phyloP scores from a whole-genome alignment of 768 basidiomycete genomes.

The Ramaria sp. region DNA sequence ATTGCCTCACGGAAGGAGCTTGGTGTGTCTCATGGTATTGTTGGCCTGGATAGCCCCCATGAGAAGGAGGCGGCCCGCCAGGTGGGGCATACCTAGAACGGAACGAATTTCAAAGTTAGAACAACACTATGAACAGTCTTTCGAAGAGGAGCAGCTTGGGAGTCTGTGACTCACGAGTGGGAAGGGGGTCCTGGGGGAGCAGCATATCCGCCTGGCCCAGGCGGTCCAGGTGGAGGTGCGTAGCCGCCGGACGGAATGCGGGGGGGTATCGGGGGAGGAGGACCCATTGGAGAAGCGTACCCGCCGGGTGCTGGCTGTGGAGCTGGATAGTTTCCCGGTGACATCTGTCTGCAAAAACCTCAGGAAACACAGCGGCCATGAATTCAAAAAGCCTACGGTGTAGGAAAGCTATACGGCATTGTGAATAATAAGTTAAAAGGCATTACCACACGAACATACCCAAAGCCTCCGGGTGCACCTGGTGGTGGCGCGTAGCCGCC shows the following conservation, averaged over 20 bases:
- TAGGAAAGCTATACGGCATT: not conserved
- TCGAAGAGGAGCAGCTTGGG: no score
- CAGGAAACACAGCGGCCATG: not conserved
- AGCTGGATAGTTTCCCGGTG: not conserved
- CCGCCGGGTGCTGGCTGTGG: not conserved
- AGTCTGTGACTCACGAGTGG: not conserved
- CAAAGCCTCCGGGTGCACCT: not conserved
- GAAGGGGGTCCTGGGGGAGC: not conserved
- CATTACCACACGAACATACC: no score
- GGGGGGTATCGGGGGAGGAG: not conserved
- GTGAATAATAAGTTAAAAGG: not conserved
- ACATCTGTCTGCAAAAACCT: not conserved
- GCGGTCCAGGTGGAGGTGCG: not conserved
- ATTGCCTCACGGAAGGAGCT: not conserved
- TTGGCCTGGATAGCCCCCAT: constrained; percentile 2
- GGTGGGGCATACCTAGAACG: not conserved
- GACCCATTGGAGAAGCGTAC: not conserved
- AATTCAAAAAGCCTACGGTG: not conserved
- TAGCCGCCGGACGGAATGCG: not conserved
- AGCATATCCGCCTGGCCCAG: not conserved
- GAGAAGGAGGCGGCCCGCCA: not conserved
- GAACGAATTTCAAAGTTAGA: not conserved
- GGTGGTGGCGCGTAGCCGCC: not conserved
- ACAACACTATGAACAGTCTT: no score
- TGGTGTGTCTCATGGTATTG: not conserved